Evolutionary conservation across 2,329 filamentous ascomycete genomes (phyloP).

Genomic region (Phaeosphaeria sp.): DNA sequence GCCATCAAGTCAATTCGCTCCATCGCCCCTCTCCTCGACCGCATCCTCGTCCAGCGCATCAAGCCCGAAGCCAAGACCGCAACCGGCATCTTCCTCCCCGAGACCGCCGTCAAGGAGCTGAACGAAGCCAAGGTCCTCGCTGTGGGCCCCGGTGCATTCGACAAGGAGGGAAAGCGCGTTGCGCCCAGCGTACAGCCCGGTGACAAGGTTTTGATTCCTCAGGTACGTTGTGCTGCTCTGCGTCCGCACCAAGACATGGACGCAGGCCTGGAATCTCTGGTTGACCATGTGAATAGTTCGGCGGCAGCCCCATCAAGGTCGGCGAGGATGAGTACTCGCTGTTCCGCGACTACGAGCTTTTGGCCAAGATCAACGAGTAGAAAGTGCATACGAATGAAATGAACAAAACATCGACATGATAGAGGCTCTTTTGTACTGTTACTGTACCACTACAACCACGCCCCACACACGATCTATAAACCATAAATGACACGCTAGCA

Average conservation of each 20-base stretch:
- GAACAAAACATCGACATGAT: neutral
- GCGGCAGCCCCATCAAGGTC: conserved; percentile 94
- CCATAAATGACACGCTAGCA: conserved; percentile 33
- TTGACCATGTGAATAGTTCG: conserved; percentile 69
- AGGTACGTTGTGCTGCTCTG: conserved; percentile 76
- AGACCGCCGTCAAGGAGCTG: conserved; percentile 95
- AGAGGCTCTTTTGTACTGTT: conserved; percentile 21
- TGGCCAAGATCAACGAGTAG: conserved; percentile 99
- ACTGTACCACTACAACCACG: conserved; percentile 37
- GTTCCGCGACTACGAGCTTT: conserved; percentile 96
- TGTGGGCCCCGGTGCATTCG: conserved; percentile 85
- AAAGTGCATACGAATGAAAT: conserved; percentile 2
- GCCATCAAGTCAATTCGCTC: conserved; percentile 94
- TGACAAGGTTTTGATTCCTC: conserved; percentile 94
- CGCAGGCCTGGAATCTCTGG: neutral
- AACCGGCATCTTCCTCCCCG: conserved; percentile 95
- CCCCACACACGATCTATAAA: conserved; percentile 6
- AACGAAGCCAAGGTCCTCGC: conserved; percentile 97
- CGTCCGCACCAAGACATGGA: too few species aligned
- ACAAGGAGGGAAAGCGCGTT: conserved; percentile 88
- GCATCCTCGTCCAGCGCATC: conserved; percentile 95
- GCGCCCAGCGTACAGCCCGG: conserved; percentile 81
- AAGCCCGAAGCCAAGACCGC: conserved; percentile 98
- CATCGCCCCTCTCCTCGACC: conserved; percentile 95
- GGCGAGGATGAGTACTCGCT: conserved; percentile 95